Percentiles rank a stretch among this genome's conserved stretches.
Evolutionary conservation across 192 early-diverging fungal species (phyloP).

Genomic region (Funneliformis mosseae): DNA sequence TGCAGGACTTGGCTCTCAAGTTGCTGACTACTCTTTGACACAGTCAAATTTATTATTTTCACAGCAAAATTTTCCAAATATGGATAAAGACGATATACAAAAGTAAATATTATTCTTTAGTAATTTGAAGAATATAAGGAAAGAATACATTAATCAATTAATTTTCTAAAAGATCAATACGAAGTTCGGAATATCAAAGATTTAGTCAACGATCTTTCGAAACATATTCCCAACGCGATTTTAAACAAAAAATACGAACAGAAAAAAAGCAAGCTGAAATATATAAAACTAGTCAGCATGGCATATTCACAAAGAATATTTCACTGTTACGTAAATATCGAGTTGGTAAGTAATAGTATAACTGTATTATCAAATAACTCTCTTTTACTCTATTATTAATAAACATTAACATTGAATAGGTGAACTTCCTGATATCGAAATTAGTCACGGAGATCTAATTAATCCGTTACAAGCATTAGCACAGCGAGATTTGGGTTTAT

Average conservation of each 20-base stretch:
- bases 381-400: neutral
- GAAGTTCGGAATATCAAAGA: neutral
- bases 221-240: constrained; percentile 1
- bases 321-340: constrained; percentile 22
- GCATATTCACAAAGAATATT: neutral
- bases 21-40: neutral
- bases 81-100: neutral
- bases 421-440: constrained; percentile 82
- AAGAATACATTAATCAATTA: neutral
- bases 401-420: constrained; percentile 41
- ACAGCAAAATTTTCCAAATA: neutral
- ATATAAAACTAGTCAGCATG: neutral
- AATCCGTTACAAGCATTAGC: constrained; percentile 65
- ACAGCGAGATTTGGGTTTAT: constrained; percentile 60
- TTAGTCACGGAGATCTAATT: constrained; percentile 63
- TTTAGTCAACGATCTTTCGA: neutral
- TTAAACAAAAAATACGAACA: neutral
- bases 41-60: constrained; percentile 22
- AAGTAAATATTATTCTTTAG: neutral
- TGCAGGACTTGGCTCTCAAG: neutral
- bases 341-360: neutral
- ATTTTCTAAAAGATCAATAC: neutral
- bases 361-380: neutral
- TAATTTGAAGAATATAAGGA: neutral
- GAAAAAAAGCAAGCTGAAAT: constrained; percentile 4